Base-by-base conservation (phyloP, 495 filamentous ascomycete species). In the Oleoguttula mirabilis region DNA sequence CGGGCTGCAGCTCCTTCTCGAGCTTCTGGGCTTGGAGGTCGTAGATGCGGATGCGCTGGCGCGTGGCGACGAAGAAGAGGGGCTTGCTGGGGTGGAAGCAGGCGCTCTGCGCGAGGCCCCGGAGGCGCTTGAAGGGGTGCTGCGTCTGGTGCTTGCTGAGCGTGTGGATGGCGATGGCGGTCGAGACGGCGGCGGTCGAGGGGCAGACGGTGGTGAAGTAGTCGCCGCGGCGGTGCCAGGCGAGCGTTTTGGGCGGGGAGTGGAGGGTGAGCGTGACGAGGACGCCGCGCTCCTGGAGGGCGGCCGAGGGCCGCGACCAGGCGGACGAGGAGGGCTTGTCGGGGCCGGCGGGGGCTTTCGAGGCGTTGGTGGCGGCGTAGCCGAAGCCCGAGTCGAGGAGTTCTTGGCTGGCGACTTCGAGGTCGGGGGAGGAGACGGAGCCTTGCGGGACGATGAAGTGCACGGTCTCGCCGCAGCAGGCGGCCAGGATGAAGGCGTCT, bases 151-250 rank as follows among this genome's bases (percentile, higher is more conserved):
- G 90, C 60, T 88, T 93, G 32, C 84, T 87, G 49, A 98, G 66
- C 1, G 88, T 93, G 68, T 98, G 90, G 57, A 98, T 94, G 21
- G 85, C 77, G 34, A 98, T 82, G n/a, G 92, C 84, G 67, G 78
- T 66, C 62, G 77, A 66, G 64, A 90, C 70, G 48, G 83, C 70
- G 67, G 76, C 64, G 60, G 78, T 66, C 63, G 88, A 69, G 38
- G 90, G 87, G 36, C 85, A 92, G 32, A 94, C 84, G 5, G 87
- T 95, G 47, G 85, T 73, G 59, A 98, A 81, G 68, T 94, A 94
- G 60, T 95, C 87, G 51, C 90, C 90, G 48, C 82, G 76, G 44
- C 90, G 77, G 65, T 98, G 90, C 86, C 86, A 96, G 52, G 76
- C 77, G 53, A 98, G 79, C n/a, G 83, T 79, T 66, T 94, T 96